A percentile compares a stretch with the other conserved stretches of the same genome.
Evolutionary conservation across 1,284 basidiomycete species (phyloP).

Genomic region (Melampsora americana): DNA sequence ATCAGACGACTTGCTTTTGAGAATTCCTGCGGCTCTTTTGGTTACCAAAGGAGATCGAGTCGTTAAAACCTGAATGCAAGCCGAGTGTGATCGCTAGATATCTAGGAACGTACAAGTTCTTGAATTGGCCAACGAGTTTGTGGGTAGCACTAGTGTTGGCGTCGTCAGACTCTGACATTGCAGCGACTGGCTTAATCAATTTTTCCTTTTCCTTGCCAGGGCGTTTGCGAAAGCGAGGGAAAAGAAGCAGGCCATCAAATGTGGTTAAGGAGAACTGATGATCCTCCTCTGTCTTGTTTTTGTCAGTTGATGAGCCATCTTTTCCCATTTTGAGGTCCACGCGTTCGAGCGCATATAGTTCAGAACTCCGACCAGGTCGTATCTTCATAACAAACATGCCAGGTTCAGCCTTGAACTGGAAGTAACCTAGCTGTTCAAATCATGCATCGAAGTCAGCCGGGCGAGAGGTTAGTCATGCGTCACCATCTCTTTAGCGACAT

Average conservation of each 20-base stretch:
- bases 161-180: background rate
- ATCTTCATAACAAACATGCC: slow-evolving; percentile 81
- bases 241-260: slow-evolving; percentile 82
- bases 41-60: background rate
- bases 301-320: slow-evolving; percentile 62
- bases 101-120: slow-evolving; percentile 28
- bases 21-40: slow-evolving; percentile 24
- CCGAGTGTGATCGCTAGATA: background rate
- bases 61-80: background rate
- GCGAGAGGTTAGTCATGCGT: background rate
- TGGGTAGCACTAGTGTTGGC: background rate
- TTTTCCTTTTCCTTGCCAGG: slow-evolving; percentile 70
- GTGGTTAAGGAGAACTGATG: slow-evolving; percentile 70
- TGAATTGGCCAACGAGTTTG: slow-evolving; percentile 40
- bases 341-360: slow-evolving; percentile 77
- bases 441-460: background rate
- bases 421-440: slow-evolving; percentile 67
- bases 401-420: slow-evolving; percentile 90
- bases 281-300: slow-evolving; percentile 58
- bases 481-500: slow-evolving; percentile 33
- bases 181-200: slow-evolving; percentile 36
- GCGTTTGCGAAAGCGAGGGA: slow-evolving; percentile 70
- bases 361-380: slow-evolving; percentile 71
- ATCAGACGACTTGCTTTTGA: slow-evolving; percentile 9
- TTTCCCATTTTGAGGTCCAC: slow-evolving; percentile 69